Evolutionary conservation across 2,329 filamentous ascomycete genomes (phyloP), one percentile per base, ranked within the genome.

Genomic region (Cercospora sojina): DNA sequence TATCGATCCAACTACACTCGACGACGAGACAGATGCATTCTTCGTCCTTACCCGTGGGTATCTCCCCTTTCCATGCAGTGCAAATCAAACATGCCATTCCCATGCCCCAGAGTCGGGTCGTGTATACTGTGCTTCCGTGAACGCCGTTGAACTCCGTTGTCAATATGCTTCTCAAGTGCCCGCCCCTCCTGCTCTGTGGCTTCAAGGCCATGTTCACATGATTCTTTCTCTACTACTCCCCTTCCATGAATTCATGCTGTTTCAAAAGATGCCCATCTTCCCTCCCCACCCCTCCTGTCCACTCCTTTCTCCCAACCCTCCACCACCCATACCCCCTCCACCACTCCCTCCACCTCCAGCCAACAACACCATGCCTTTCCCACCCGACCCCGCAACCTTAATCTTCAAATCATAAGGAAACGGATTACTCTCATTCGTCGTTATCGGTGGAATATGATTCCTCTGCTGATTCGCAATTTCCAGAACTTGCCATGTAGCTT

Each of bases 381-480:
- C 53, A 10, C 67, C 56, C 67, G 67, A 69, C 25, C 71, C 58
- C 58, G 64, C 67, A 64, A 66, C 66, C 76, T 96, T 95, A 66
- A 98, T 88, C 68, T 90, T 86, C 76, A 98, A 96, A 79, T 93
- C 90, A 80, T 96, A 98, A 0, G 94, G 94, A 76, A 98, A 99
- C 0, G 95, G 94, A 78, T 98, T 98, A 57, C 91, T 84, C 69
- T 94, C 92, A 76, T 89, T 93, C 23, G 93, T 95, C 8, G 93
- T 97, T 74, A 98, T 98, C 59, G 94, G 95, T 1, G 95, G 95
- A 71, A 99, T 98, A 79, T 98, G 95, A 75, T 96, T 92, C 78
- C 96, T 96, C 79, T 97, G 91, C 60, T 87, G 83, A 80, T 96
- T 96, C 74, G 92, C 93, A 62, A 91, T 90, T 69, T 88, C 90